These are phyloP conservation scores for Globisporangium uncinulatum DNA, from an alignment of 352 stramenopile genomes.

Conservation along the genomic window DNA sequence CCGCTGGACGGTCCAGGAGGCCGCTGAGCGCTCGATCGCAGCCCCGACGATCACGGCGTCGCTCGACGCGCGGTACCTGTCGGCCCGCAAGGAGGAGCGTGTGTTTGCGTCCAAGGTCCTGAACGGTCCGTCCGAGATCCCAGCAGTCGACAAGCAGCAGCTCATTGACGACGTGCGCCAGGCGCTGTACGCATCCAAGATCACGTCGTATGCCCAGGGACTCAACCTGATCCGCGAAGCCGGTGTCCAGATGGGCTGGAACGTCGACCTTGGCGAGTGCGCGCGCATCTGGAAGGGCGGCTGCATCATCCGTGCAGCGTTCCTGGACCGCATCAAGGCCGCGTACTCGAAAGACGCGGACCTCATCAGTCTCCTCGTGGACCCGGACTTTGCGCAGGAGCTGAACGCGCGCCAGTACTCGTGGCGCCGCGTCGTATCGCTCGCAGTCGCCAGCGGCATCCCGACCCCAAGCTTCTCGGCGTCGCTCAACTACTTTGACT, in stretches of 20 bases:
- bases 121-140: slow-evolving; percentile 91
- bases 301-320: slow-evolving; percentile 98
- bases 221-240: slow-evolving; percentile 94
- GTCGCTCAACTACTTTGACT: slow-evolving; percentile 98
- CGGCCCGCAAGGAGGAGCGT: slow-evolving; percentile 94
- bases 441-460: slow-evolving; percentile 94
- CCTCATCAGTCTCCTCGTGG: slow-evolving; percentile 96
- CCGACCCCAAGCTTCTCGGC: slow-evolving; percentile 87
- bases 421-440: slow-evolving; percentile 95
- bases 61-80: slow-evolving; percentile 96
- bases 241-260: slow-evolving; percentile 95
- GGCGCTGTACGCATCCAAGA: slow-evolving; percentile 98
- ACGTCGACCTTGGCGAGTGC: slow-evolving; percentile 95
- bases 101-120: slow-evolving; percentile 92
- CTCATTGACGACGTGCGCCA: slow-evolving; percentile 96
- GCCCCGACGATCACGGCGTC: slow-evolving; percentile 97
- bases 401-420: slow-evolving; percentile 93
- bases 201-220: slow-evolving; percentile 97
- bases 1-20: slow-evolving; percentile 94
- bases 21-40: slow-evolving; percentile 94
- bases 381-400: slow-evolving; percentile 94
- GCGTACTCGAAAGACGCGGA: slow-evolving; percentile 91
- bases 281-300: slow-evolving; percentile 98
- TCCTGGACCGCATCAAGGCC: slow-evolving; percentile 97
- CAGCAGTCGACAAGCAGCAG: slow-evolving; percentile 90